A percentile compares a stretch with the other conserved stretches of the same genome.
Conservation (phyloP, 768 basidiomycete genomes). For the Amanita rubescens region DNA sequence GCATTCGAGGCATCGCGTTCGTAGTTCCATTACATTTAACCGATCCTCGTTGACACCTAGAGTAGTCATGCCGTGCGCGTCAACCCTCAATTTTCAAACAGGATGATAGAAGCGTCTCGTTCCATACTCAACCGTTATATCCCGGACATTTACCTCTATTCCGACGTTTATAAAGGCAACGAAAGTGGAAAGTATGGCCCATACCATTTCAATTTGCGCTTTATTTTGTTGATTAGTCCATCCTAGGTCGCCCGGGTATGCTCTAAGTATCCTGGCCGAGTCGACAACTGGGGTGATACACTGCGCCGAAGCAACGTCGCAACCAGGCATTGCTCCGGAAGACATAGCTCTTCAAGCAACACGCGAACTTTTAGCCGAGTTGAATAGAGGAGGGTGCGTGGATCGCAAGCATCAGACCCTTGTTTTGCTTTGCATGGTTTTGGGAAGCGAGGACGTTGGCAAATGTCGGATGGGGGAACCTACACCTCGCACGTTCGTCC, state of each 20-base stretch:
- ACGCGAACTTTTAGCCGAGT: slow-evolving; percentile 69
- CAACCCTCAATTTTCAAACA: slow-evolving; percentile 94
- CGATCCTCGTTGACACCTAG: slow-evolving; percentile 4
- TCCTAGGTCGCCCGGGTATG: slow-evolving; percentile 90
- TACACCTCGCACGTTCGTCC: slow-evolving; percentile 68
- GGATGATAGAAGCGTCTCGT: slow-evolving; percentile 93
- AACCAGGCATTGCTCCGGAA: slow-evolving; percentile 82
- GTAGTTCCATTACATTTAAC: slow-evolving; percentile 23
- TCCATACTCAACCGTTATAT: slow-evolving; percentile 94
- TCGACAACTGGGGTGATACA: slow-evolving; percentile 87
- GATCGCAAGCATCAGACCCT: slow-evolving; percentile 86
- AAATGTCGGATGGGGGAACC: slow-evolving; percentile 82
- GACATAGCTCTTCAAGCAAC: slow-evolving; percentile 84
- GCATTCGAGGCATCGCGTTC: slow-evolving; percentile 93
- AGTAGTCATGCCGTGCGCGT: slow-evolving; percentile 90
- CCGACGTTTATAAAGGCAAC: slow-evolving; percentile 96
- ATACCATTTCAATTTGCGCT: neutral
- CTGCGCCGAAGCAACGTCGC: slow-evolving; percentile 79
- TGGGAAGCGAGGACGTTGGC: slow-evolving; percentile 97
- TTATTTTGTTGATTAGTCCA: neutral
- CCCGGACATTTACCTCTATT: slow-evolving; percentile 96
- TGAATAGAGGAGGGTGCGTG: slow-evolving; percentile 80
- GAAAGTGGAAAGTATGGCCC: slow-evolving; percentile 88
- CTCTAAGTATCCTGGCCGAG: slow-evolving; percentile 82
- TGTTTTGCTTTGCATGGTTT: slow-evolving; percentile 82